Evolutionary conservation across 352 stramenopile genomes (phyloP), one percentile per base, ranked within the genome.

Genomic region (Pilasporangium apinafurcum): DNA sequence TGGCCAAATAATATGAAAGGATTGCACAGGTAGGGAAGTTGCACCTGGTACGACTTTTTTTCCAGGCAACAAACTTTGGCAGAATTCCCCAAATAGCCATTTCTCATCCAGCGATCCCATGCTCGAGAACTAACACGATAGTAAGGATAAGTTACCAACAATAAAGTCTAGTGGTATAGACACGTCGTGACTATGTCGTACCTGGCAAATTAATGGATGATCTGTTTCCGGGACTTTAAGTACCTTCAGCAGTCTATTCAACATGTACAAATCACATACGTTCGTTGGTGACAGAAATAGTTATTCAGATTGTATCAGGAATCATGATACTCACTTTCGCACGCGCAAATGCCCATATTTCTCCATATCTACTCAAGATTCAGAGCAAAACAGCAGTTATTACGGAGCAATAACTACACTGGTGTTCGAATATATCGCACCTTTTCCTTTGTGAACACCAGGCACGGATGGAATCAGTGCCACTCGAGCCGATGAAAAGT

Each of bases 31-130:
- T 26, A 78, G 56, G 18, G 51, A 45, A 0, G 42, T 43, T 10
- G 67, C 43, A 1, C 59, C 59, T n/a, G n/a, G n/a, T 8, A 71
- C 21, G 3, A 48, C 50, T n/a, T 50, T 66, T 42, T 62, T 69
- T 2, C 73, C 65, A 0, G 62, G 63, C 43, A 86, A 67, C 24
- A 90, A 62, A 33, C 77, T 90, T 29, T 52, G 35, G 5, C 59
- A 44, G 50, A 92, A 89, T 50, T 92, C 81, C 0, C 69, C 68
- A 36, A 85, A 90, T 9, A 92, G 54, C 81, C 81, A 92, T 47
- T 86, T 86, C 27, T 90, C 78, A 20, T 88, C 74, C 14, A 92
- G 56, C 9, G 81, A 92, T 0, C 81, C 81, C 21, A 90, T 46
- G 43, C 81, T 92, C 1, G 81, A 92, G 51, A 88, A 89, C 76